Evolutionary conservation across 805 yeast species (phyloP).

Genomic region (Ogataea degrootiae): DNA sequence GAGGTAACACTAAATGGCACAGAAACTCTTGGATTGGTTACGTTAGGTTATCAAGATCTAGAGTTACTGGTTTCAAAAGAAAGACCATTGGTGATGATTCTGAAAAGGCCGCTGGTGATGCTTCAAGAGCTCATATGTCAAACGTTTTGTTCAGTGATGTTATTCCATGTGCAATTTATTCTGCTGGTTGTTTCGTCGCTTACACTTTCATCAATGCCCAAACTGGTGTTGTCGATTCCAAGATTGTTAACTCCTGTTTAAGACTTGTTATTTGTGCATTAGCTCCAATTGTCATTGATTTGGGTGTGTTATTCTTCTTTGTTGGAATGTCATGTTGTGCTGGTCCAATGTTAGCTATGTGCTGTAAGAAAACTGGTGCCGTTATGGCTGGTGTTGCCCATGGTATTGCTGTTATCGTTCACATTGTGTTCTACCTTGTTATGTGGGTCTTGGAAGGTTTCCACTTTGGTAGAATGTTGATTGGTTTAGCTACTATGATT

Average conservation of each 20-base stretch:
- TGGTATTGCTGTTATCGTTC: constrained; percentile 86
- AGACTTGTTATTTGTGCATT: constrained; percentile 77
- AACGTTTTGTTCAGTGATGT: constrained; percentile 69
- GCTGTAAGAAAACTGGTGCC: constrained; percentile 96
- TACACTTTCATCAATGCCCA: constrained; percentile 81
- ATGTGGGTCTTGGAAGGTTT: constrained; percentile 98
- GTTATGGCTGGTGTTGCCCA: constrained; percentile 95
- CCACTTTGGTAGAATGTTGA: constrained; percentile 77
- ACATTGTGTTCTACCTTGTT: constrained; percentile 83
- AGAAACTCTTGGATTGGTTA: constrained; percentile 88
- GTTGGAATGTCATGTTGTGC: constrained; percentile 91
- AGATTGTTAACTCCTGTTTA: constrained; percentile 60
- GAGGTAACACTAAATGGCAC: constrained; percentile 87
- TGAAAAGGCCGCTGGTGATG: constrained; percentile 80
- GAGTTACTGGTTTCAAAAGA: constrained; percentile 80
- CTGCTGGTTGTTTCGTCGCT: constrained; percentile 77
- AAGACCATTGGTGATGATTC: constrained; percentile 72
- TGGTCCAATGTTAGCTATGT: constrained; percentile 90
- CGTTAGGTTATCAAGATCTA: constrained; percentile 75
- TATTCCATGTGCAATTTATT: constrained; percentile 64
- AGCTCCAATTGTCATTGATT: constrained; percentile 87
- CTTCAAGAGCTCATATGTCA: constrained; percentile 75
- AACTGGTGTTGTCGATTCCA: constrained; percentile 63
- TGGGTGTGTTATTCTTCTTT: constrained; percentile 77
- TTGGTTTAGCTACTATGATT: constrained; percentile 80